Evolutionary conservation across 139 green algal genomes (phyloP).

Genomic region (Tetraselmis striata): DNA sequence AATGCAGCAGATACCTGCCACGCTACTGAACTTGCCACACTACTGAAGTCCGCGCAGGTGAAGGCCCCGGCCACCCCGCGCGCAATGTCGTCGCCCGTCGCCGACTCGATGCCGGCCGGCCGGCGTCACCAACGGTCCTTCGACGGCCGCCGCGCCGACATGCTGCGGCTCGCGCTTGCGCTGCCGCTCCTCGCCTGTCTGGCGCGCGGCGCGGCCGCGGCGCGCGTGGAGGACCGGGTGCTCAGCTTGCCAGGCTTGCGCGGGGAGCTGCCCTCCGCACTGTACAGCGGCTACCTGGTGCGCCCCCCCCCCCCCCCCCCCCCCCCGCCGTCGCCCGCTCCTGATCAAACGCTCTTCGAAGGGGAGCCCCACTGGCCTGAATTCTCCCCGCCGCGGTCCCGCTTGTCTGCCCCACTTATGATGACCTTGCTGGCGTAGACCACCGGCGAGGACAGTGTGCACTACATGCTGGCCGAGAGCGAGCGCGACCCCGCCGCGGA

Average conservation of each 20-base stretch:
- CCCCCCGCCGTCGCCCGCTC: background rate
- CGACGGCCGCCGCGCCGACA: too few relatives aligned
- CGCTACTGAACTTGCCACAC: too few relatives aligned
- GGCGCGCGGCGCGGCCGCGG: too few relatives aligned
- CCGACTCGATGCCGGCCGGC: too few relatives aligned
- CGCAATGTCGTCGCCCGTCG: too few relatives aligned
- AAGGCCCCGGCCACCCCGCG: too few relatives aligned
- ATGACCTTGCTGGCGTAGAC: background rate
- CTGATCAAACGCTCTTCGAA: background rate
- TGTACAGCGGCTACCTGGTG: background rate
- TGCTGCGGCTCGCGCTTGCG: too few relatives aligned
- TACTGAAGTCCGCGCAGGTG: too few relatives aligned
- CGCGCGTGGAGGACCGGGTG: background rate
- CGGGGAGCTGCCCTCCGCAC: background rate
- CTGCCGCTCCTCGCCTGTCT: too few relatives aligned
- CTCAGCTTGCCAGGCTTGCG: background rate
- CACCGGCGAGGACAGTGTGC: conserved; percentile 1
- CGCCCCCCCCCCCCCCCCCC: too few relatives aligned
- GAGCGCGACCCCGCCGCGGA: conserved; percentile 8
- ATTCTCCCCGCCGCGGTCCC: background rate
- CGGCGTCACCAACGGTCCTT: too few relatives aligned
- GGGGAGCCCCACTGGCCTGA: background rate
- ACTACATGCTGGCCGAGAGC: conserved; percentile 56
- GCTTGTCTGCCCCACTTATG: background rate
- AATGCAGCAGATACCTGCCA: too few relatives aligned